Evolutionary conservation across 176 grass and related monocot genomes (phyloP), one percentile per base, ranked within the genome.

Genomic region (Aegilops umbellulata): DNA sequence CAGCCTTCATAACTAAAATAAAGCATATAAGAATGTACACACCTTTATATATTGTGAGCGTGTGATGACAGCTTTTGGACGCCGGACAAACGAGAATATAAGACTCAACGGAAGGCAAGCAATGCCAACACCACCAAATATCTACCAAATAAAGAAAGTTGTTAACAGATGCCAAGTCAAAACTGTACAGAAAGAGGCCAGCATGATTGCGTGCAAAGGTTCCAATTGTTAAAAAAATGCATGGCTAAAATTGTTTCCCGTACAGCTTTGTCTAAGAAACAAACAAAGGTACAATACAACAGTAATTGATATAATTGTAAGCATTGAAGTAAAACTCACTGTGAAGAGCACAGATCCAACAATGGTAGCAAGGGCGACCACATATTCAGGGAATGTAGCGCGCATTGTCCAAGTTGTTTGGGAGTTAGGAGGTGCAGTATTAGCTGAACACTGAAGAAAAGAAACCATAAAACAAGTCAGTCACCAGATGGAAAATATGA

Each of bases 11-110:
- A 20, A 69, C 32, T 24, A 44, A 81, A 73, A 89, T 51, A 17
- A 71, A 85, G 60, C 46, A 60, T 29, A 57, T 69, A 25, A 77
- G 19, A 89, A 79, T 27, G 27, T 51, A 73, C 17, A 4, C 27
- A 99, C 97, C 97, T 99, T 99, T 85, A 99, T 99, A 88, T 99
- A 99, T 70, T 99, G 97, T 38, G 97, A 96, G 12, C 97, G 97
- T 88, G 97, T 99, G 85, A 99, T 99, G 38, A 99, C 97, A 91
- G 97, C 97, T 85, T 91, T 99, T 76, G 97, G 97, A 19, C 97
- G 94, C 77, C 94, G 90, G 65, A 92, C 80, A 90, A 96, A 99
- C 73, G 97, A 92, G 63, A 89, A 94, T 61, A 99, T 96, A 78
- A 99, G 94, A 20, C 94, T 70, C 91, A 99, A 83, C 55, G 97